Percentiles rank a stretch among this genome's conserved stretches.
Evolutionary conservation across 2,329 filamentous ascomycete species (phyloP).

Genomic region (Boeremia exigua): DNA sequence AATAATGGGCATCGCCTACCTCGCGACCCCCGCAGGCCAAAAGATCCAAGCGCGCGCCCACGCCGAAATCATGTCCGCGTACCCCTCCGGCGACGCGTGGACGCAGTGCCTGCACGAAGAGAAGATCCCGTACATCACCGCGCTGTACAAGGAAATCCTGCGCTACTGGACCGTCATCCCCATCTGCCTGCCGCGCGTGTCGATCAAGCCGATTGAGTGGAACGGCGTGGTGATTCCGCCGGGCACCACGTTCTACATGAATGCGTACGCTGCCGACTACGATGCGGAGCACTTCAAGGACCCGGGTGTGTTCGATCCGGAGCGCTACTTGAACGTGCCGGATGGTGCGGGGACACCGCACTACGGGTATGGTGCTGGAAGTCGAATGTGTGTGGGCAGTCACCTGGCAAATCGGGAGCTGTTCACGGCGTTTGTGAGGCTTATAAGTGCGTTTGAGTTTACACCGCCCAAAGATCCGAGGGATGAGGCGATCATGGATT

Average conservation of each 20-base stretch:
- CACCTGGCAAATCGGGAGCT: constrained; percentile 52
- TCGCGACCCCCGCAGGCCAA: constrained; percentile 71
- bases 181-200: constrained; percentile 75
- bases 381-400: constrained; percentile 55
- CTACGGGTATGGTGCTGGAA: constrained; percentile 57
- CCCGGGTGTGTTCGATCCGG: constrained; percentile 69
- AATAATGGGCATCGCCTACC: constrained; percentile 79
- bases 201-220: constrained; percentile 74
- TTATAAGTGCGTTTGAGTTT: constrained; percentile 57
- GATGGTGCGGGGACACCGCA: constrained; percentile 56
- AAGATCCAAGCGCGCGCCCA: constrained; percentile 73
- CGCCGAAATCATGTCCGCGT: constrained; percentile 71
- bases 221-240: constrained; percentile 71
- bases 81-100: constrained; percentile 79
- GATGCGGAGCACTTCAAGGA: constrained; percentile 71
- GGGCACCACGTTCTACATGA: constrained; percentile 79
- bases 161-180: constrained; percentile 82
- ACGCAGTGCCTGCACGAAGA: constrained; percentile 74
- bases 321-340: constrained; percentile 66
- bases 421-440: constrained; percentile 55
- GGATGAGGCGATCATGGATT: constrained; percentile 54
- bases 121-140: constrained; percentile 77
- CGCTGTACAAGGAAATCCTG: constrained; percentile 78
- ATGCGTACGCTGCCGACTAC: constrained; percentile 77
- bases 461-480: constrained; percentile 47